Percentiles rank a stretch among this genome's conserved stretches.
These are phyloP conservation scores for Trichoderma semiorbis DNA, from an alignment of 2,329 filamentous ascomycete genomes.

Conservation along the genomic window DNA sequence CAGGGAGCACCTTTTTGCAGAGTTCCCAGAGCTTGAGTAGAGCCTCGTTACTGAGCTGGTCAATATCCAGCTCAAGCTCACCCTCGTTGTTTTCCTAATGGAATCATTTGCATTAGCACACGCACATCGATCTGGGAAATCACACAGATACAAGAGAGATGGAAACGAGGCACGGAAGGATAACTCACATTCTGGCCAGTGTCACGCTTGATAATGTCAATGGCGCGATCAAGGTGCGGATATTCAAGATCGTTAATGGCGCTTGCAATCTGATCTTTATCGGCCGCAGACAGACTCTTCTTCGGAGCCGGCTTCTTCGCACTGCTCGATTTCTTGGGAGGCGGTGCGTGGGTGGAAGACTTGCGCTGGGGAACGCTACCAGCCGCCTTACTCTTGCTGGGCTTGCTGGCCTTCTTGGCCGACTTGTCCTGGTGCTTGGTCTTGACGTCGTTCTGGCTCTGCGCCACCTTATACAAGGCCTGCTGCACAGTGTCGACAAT, in stretches of 20 bases:
- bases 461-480: constrained; percentile 71
- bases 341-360: constrained; percentile 31
- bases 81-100: constrained; percentile 55
- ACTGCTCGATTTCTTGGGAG: constrained; percentile 36
- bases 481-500: constrained; percentile 65
- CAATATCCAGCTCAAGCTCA: constrained; percentile 59
- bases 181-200: constrained; percentile 66
- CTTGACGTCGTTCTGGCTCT: constrained; percentile 51
- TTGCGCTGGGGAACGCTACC: constrained; percentile 42
- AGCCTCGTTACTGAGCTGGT: constrained; percentile 54
- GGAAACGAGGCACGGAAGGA: background rate
- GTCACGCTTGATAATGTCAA: constrained; percentile 86
- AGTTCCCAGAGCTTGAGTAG: constrained; percentile 50
- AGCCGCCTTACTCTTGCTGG: constrained; percentile 52
- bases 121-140: background rate
- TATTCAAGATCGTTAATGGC: constrained; percentile 79
- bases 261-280: constrained; percentile 89
- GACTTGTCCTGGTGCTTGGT: constrained; percentile 55
- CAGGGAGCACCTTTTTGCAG: constrained; percentile 42
- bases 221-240: constrained; percentile 72
- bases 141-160: background rate
- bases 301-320: constrained; percentile 45
- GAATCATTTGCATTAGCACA: background rate
- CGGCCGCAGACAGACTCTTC: constrained; percentile 64
- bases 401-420: constrained; percentile 51